Conservation (phyloP, 805 yeast species). For the Candida sakaeoensis region DNA sequence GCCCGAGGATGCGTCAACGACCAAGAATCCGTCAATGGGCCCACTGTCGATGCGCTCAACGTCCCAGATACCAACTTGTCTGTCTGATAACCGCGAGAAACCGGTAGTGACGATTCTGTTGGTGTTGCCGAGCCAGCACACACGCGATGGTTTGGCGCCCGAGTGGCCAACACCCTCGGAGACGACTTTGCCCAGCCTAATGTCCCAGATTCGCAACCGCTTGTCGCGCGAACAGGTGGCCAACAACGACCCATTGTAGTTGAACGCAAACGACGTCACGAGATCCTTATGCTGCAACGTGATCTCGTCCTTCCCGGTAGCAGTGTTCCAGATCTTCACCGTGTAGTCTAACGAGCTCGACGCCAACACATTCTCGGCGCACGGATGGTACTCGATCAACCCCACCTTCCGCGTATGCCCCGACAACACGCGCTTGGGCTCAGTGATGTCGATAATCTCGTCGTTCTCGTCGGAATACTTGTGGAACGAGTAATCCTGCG, state of each 20-base stretch:
- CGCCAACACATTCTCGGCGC: conserved; percentile 81
- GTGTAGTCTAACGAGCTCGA: conserved; percentile 89
- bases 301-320: conserved; percentile 62
- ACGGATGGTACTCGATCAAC: conserved; percentile 84
- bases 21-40: conserved; percentile 84
- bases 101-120: conserved; percentile 92
- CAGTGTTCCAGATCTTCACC: conserved; percentile 87
- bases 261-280: conserved; percentile 90
- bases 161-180: conserved; percentile 87
- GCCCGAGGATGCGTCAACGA: conserved; percentile 89
- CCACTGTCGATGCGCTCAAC: conserved; percentile 69
- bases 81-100: conserved; percentile 85
- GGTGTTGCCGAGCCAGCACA: conserved; percentile 84
- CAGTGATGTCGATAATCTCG: conserved; percentile 56
- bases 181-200: conserved; percentile 66
- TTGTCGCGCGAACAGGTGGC: conserved; percentile 93
- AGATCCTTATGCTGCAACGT: conserved; percentile 85
- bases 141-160: conserved; percentile 89
- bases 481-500: conserved; percentile 73
- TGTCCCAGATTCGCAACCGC: conserved; percentile 87
- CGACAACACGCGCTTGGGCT: conserved; percentile 62
- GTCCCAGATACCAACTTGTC: conserved; percentile 96
- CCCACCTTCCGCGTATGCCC: conserved; percentile 97
- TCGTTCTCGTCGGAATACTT: conserved; percentile 52
- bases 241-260: conserved; percentile 79